These are phyloP conservation scores for Myrmaecium sp. DNA, from an alignment of 2,329 filamentous ascomycete species.

Conservation along the genomic window DNA sequence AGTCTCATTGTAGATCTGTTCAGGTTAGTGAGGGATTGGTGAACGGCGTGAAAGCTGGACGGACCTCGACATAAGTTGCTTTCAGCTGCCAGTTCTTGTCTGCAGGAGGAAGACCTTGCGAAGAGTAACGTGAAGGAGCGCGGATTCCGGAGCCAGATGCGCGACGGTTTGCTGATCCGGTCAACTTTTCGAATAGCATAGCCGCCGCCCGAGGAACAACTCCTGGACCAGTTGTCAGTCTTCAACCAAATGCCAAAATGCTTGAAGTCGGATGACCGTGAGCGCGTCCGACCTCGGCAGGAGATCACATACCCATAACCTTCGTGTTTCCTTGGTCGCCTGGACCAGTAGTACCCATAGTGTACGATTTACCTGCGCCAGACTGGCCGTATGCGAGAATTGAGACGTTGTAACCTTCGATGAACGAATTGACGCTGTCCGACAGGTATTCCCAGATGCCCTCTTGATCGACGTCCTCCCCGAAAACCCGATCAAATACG, in stretches of 20 bases:
- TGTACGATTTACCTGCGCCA: conserved; percentile 93
- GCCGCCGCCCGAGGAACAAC: conserved; percentile 87
- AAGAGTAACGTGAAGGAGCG: conserved; percentile 63
- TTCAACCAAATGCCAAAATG: not conserved
- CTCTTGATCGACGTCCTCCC: conserved; percentile 65
- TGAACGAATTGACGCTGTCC: conserved; percentile 77
- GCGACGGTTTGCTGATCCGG: conserved; percentile 40
- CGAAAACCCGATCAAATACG: conserved; percentile 90
- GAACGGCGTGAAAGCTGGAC: conserved; percentile 3
- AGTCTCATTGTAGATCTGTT: conserved; percentile 90
- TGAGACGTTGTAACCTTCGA: conserved; percentile 97
- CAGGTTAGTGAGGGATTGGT: conserved; percentile 7
- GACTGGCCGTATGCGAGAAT: conserved; percentile 95
- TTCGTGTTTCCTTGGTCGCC: conserved; percentile 53
- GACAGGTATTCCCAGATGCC: conserved; percentile 88
- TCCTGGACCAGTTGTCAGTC: conserved; percentile 35
- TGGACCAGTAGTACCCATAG: conserved; percentile 91
- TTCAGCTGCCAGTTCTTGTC: conserved; percentile 83
- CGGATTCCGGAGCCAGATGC: conserved; percentile 62
- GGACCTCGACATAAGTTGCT: conserved; percentile 69
- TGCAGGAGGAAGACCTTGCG: conserved; percentile 32
- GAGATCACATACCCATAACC: conserved; percentile 54
- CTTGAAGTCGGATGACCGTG: not conserved
- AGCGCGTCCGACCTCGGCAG: not conserved
- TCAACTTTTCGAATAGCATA: conserved; percentile 75